These are phyloP conservation scores for Backusella macrospora DNA, from an alignment of 192 early-diverging fungal genomes.

Conservation along the genomic window DNA sequence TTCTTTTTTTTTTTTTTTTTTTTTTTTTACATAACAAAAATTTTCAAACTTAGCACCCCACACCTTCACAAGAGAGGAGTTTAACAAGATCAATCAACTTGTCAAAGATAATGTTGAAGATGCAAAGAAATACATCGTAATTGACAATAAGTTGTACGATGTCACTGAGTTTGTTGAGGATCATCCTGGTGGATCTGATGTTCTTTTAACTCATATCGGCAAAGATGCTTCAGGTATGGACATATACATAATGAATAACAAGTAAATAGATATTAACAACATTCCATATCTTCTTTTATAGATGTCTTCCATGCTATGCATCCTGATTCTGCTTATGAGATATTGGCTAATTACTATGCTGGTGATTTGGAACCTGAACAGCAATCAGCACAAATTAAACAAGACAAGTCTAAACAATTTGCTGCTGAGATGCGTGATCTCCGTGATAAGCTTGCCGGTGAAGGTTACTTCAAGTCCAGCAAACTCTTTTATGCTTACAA, in stretches of 20 bases:
- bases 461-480: slow-evolving; percentile 65
- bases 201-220: slow-evolving; percentile 75
- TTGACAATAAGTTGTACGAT: slow-evolving; percentile 83
- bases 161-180: slow-evolving; percentile 71
- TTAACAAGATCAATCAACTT: slow-evolving; percentile 20
- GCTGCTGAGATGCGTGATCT: slow-evolving; percentile 65
- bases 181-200: slow-evolving; percentile 75
- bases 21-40: background rate
- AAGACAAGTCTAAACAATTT: slow-evolving; percentile 54
- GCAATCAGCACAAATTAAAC: slow-evolving; percentile 12
- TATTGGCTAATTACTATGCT: slow-evolving; percentile 75
- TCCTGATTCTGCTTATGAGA: slow-evolving; percentile 60
- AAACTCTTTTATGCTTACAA: slow-evolving; percentile 74
- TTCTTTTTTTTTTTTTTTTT: background rate
- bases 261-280: background rate
- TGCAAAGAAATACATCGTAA: slow-evolving; percentile 59
- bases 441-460: slow-evolving; percentile 49
- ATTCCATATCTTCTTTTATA: too few species aligned
- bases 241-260: background rate
- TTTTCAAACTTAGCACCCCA: slow-evolving; percentile 19
- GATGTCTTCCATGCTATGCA: slow-evolving; percentile 84
- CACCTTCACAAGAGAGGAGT: slow-evolving; percentile 31
- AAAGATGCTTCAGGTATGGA: slow-evolving; percentile 67
- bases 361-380: slow-evolving; percentile 59
- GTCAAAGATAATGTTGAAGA: slow-evolving; percentile 42